Evolutionary conservation across 768 basidiomycete genomes (phyloP).

Genomic region (Ramaria sp.): DNA sequence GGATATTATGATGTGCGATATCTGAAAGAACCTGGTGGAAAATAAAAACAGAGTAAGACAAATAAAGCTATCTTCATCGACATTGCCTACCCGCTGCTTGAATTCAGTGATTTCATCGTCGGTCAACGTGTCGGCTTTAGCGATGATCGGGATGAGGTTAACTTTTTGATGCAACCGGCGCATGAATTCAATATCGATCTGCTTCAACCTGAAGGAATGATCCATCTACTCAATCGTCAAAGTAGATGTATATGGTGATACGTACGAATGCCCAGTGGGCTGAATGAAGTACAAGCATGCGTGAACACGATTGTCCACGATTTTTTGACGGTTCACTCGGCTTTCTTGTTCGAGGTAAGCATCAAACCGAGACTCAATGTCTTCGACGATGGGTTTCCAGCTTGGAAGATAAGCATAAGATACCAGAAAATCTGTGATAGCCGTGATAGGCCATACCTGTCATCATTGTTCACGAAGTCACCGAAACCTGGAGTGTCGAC

Average conservation of each 20-base stretch:
- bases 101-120: conserved; percentile 90
- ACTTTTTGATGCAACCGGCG: conserved; percentile 92
- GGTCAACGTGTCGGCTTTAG: conserved; percentile 95
- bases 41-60: conserved; percentile 40
- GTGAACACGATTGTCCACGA: conserved; percentile 95
- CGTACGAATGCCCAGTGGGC: conserved; percentile 95
- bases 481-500: conserved; percentile 99
- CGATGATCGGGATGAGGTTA: conserved; percentile 97
- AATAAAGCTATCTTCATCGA: conserved; percentile 12
- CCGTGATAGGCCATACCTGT: conserved; percentile 47
- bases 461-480: conserved; percentile 99
- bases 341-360: conserved; percentile 98
- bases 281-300: conserved; percentile 99
- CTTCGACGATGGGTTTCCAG: conserved; percentile 98
- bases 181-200: conserved; percentile 99
- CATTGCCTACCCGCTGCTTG: conserved; percentile 72
- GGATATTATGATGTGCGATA: conserved; percentile 91
- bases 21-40: conserved; percentile 73
- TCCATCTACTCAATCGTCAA: neutral
- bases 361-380: conserved; percentile 96
- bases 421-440: neutral
- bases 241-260: conserved; percentile 12
- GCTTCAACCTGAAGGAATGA: conserved; percentile 63
- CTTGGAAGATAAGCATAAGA: conserved; percentile 27
- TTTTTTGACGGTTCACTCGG: conserved; percentile 88